Conservation (phyloP, 371 early-diverging fungal genomes). For the Blakeslea trispora region DNA sequence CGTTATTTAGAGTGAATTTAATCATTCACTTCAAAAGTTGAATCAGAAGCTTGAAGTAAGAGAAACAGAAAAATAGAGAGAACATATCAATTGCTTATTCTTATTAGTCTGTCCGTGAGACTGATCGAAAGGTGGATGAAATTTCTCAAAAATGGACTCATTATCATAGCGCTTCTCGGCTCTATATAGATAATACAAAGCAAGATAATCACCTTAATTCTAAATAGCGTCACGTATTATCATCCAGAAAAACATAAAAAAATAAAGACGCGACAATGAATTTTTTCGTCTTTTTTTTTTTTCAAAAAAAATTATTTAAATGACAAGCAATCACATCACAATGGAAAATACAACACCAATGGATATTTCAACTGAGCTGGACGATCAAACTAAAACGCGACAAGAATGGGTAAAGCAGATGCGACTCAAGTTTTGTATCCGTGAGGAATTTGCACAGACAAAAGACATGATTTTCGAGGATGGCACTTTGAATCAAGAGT, state of each 20-base stretch:
- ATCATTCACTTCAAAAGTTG: constrained; percentile 20
- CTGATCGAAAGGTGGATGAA: no score
- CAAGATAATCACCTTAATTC: no score
- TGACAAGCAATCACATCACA: constrained; percentile 8
- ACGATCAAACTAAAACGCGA: constrained; percentile 35
- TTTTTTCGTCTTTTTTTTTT: no score
- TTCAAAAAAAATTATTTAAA: no score
- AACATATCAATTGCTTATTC: background rate
- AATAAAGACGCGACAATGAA: no score
- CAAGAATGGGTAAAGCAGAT: constrained; percentile 81
- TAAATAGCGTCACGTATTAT: no score
- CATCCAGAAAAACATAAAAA: no score
- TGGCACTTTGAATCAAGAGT: constrained; percentile 89
- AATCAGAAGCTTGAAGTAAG: constrained; percentile 29
- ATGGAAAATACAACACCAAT: background rate
- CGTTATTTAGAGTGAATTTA: constrained; percentile 23
- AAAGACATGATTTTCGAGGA: constrained; percentile 78
- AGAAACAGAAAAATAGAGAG: no score
- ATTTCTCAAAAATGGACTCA: no score
- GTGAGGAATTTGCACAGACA: constrained; percentile 82
- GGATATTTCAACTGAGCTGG: background rate
- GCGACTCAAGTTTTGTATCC: constrained; percentile 79
- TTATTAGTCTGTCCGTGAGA: constrained; percentile 16
- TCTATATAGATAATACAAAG: no score
- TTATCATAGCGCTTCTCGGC: no score